A percentile compares a stretch with the other conserved stretches of the same genome.
Evolutionary conservation across 2,329 filamentous ascomycete genomes (phyloP).

Genomic region (Biscogniauxia sp.): DNA sequence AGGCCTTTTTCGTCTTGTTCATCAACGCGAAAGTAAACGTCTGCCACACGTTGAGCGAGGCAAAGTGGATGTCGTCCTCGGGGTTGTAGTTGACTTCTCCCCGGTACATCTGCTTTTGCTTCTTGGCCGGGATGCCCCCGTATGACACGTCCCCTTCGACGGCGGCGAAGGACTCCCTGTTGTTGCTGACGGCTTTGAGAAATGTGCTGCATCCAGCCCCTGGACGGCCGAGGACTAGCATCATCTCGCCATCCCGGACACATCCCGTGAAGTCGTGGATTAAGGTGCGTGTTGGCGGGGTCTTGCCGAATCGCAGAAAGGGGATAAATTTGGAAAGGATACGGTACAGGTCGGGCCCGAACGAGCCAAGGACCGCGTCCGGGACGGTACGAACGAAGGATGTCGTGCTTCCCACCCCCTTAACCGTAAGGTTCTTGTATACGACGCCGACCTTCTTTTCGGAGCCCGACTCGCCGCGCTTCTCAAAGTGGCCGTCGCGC

Average conservation of each 20-base stretch:
- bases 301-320: conserved; percentile 22
- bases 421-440: conserved; percentile 73
- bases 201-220: conserved; percentile 76
- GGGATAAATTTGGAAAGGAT: conserved; percentile 48
- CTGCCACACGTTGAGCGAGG: conserved; percentile 72
- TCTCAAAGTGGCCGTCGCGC: conserved; percentile 73
- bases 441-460: conserved; percentile 76
- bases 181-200: conserved; percentile 71
- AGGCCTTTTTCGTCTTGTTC: conserved; percentile 71
- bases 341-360: conserved; percentile 75
- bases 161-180: conserved; percentile 61
- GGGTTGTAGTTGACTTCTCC: conserved; percentile 78
- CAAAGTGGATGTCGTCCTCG: conserved; percentile 75
- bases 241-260: conserved; percentile 68
- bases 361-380: conserved; percentile 72
- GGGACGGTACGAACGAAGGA: conserved; percentile 71
- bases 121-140: conserved; percentile 65
- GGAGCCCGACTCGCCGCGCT: conserved; percentile 62
- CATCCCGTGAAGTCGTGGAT: conserved; percentile 67
- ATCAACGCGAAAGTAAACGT: conserved; percentile 72
- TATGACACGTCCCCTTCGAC: conserved; percentile 71
- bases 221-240: conserved; percentile 66
- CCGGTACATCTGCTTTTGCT: conserved; percentile 66
- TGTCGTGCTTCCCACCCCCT: conserved; percentile 64
- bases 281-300: conserved; percentile 37